phyloP scores from a whole-genome alignment of 2,329 filamentous ascomycete species.

The Aspergillus fischeri region DNA sequence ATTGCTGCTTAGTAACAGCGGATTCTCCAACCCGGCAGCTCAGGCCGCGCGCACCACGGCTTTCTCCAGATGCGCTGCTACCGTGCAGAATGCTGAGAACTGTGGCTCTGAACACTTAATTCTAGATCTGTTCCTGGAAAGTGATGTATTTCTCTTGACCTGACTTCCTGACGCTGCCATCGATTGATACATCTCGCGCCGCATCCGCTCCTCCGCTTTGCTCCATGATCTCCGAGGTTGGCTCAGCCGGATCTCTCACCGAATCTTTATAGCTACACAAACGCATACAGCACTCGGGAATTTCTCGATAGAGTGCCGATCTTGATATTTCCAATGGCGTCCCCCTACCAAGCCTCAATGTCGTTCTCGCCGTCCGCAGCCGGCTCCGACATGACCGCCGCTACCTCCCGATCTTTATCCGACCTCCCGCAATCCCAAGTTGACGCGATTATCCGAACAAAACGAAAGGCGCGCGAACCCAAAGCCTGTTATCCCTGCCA shows the following conservation, averaged over 20 bases:
- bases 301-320: background rate
- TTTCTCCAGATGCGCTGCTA: background rate
- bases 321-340: slow-evolving; percentile 19
- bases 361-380: slow-evolving; percentile 27
- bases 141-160: background rate
- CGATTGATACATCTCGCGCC: background rate
- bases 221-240: background rate
- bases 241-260: background rate
- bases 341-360: slow-evolving; percentile 26
- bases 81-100: background rate
- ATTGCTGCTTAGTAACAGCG: background rate
- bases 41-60: background rate
- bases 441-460: slow-evolving; percentile 46
- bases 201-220: slow-evolving; percentile 4
- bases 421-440: slow-evolving; percentile 45
- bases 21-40: background rate
- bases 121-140: background rate
- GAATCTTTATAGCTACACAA: background rate
- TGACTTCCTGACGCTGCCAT: background rate
- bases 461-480: slow-evolving; percentile 46
- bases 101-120: background rate
- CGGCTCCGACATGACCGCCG: slow-evolving; percentile 20
- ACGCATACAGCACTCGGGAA: background rate
- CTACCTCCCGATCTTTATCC: slow-evolving; percentile 27
- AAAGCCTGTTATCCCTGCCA: slow-evolving; percentile 46